A percentile compares a stretch with the other conserved stretches of the same genome.
Conservation (phyloP, 192 early-diverging fungal species). For the Glomus cerebriforme region DNA sequence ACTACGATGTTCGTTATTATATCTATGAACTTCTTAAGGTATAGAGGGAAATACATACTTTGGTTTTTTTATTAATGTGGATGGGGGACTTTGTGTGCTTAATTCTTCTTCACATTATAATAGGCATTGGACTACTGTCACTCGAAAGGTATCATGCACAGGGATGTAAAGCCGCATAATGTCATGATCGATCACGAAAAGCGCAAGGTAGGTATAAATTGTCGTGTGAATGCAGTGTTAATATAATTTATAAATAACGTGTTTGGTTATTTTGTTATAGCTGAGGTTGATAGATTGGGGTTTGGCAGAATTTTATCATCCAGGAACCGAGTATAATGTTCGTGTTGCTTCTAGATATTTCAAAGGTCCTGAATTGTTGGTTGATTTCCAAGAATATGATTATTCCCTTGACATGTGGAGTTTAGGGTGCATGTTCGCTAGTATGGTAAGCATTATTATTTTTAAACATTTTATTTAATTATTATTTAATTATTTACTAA, state of each 20-base stretch:
- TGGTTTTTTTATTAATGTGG: not conserved
- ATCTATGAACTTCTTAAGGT: constrained; percentile 95
- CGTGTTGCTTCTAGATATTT: constrained; percentile 98
- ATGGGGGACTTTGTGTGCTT: not conserved
- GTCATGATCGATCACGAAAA: constrained; percentile 99
- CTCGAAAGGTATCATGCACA: constrained; percentile 98
- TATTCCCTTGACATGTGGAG: constrained; percentile 99
- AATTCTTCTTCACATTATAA: constrained; percentile 5
- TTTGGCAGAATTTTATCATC: constrained; percentile 98
- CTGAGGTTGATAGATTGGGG: constrained; percentile 99
- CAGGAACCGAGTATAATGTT: constrained; percentile 96
- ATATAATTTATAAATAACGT: not conserved
- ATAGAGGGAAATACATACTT: not conserved
- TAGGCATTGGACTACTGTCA: constrained; percentile 97
- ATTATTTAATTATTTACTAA: not conserved
- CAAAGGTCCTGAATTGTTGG: constrained; percentile 97
- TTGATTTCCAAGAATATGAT: constrained; percentile 98
- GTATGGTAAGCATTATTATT: constrained; percentile 72
- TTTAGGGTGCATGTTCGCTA: constrained; percentile 99
- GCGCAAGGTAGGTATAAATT: constrained; percentile 58
- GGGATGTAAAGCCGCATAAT: constrained; percentile 99
- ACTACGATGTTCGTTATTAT: constrained; percentile 96
- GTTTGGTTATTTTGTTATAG: constrained; percentile 41
- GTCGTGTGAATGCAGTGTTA: not conserved
- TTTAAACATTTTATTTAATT: not conserved